These are phyloP conservation scores for Taiozyma onychis DNA, from an alignment of 1,139 yeast genomes.

Conservation along the genomic window DNA sequence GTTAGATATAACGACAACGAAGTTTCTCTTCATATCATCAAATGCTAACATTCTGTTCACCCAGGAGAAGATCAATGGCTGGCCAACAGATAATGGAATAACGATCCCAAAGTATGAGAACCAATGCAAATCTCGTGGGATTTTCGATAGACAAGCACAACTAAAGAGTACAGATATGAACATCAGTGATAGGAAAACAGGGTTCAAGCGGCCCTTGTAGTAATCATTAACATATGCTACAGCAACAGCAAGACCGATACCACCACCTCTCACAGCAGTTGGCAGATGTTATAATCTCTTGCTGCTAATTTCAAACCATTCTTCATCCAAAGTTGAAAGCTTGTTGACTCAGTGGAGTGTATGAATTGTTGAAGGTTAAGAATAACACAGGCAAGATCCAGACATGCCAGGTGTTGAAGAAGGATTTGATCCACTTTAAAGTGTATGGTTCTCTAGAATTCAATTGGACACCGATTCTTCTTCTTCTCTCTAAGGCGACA, in stretches of 20 bases:
- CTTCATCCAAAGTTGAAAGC: constrained; percentile 49
- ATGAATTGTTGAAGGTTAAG: constrained; percentile 39
- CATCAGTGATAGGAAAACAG: constrained; percentile 32
- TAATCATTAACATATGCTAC: constrained; percentile 40
- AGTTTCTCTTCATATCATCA: constrained; percentile 23
- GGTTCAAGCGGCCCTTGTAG: constrained; percentile 38
- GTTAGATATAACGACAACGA: constrained; percentile 20
- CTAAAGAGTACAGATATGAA: constrained; percentile 37
- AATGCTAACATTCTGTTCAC: constrained; percentile 39
- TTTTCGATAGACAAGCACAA: constrained; percentile 40
- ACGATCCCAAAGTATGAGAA: constrained; percentile 43
- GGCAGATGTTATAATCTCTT: constrained; percentile 40
- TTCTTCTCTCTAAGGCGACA: constrained; percentile 25
- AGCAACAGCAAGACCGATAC: constrained; percentile 36
- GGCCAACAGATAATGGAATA: constrained; percentile 41
- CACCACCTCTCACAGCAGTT: constrained; percentile 39
- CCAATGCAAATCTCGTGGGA: constrained; percentile 46
- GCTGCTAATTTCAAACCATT: constrained; percentile 34
- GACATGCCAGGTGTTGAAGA: constrained; percentile 45
- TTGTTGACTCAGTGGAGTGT: constrained; percentile 34
- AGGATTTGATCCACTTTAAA: constrained; percentile 34
- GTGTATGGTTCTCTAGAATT: constrained; percentile 40
- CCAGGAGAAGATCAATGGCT: constrained; percentile 50
- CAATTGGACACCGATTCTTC: constrained; percentile 41
- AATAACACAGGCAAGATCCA: constrained; percentile 44